Conservation (phyloP, 2,329 filamentous ascomycete species). For the Pleomassaria siparia region DNA sequence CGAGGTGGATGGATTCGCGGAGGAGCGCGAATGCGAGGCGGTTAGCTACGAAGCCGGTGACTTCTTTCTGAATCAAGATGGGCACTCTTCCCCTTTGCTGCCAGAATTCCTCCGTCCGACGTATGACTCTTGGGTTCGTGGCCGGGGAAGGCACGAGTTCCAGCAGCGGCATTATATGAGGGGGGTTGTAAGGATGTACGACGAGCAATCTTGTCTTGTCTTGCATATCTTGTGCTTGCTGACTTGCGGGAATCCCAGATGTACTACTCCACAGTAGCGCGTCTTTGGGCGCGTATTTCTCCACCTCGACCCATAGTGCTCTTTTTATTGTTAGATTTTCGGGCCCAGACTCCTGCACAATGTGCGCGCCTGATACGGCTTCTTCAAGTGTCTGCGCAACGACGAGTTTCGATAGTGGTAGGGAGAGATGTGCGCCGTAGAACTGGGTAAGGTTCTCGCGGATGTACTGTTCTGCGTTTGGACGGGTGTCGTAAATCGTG, state of each 20-base stretch:
- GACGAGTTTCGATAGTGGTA: constrained; percentile 37
- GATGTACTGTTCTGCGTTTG: constrained; percentile 51
- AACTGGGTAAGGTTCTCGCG: constrained; percentile 47
- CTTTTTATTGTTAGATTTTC: constrained; percentile 57
- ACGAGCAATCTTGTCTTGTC: constrained; percentile 50
- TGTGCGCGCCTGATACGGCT: constrained; percentile 51
- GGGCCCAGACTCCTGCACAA: constrained; percentile 63
- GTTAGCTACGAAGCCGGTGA: constrained; percentile 60
- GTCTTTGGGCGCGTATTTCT: constrained; percentile 45
- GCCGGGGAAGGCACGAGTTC: constrained; percentile 57
- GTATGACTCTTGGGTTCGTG: constrained; percentile 44
- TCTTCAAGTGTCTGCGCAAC: constrained; percentile 35
- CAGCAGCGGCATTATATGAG: constrained; percentile 62
- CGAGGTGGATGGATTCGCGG: constrained; percentile 58
- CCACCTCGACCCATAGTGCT: constrained; percentile 54
- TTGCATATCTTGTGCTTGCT: constrained; percentile 49
- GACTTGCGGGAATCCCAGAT: constrained; percentile 58
- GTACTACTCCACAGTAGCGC: constrained; percentile 61
- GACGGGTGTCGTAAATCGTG: constrained; percentile 54
- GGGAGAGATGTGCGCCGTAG: constrained; percentile 25
- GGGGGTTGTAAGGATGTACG: constrained; percentile 64
- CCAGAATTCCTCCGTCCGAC: constrained; percentile 52
- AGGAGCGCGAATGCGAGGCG: constrained; percentile 59
- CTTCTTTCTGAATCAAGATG: constrained; percentile 55
- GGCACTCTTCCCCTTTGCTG: constrained; percentile 45